These are phyloP conservation scores for Talaromyces sp. DNA, from an alignment of 2,329 filamentous ascomycete species.

Conservation along the genomic window DNA sequence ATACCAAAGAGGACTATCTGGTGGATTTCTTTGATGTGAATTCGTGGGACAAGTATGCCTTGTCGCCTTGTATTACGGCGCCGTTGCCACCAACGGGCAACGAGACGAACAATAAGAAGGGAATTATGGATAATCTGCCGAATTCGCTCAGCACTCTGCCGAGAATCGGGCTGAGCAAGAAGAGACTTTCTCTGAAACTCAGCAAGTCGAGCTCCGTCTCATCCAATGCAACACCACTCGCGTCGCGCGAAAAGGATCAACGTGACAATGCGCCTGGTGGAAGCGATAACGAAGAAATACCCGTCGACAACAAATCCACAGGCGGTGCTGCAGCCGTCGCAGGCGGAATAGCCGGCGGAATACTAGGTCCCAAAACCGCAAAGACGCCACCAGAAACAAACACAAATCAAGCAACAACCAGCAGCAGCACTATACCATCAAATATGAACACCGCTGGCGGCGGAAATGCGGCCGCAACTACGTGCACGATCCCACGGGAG, in stretches of 20 bases:
- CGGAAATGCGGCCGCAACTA: constrained; percentile 23
- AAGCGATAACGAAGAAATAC: constrained; percentile 2
- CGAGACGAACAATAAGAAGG: constrained; percentile 26
- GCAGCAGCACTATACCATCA: constrained; percentile 24
- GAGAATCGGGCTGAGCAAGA: constrained; percentile 28
- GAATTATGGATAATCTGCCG: constrained; percentile 36
- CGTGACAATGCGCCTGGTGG: constrained; percentile 15
- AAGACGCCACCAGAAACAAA: constrained; percentile 30
- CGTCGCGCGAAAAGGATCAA: constrained; percentile 17
- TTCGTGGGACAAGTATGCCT: constrained; percentile 73
- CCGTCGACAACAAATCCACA: neutral
- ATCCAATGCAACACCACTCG: constrained; percentile 17
- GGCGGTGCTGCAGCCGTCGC: neutral
- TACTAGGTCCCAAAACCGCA: constrained; percentile 11
- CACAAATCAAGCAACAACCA: constrained; percentile 25
- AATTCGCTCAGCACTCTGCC: constrained; percentile 28
- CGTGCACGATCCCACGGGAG: constrained; percentile 52
- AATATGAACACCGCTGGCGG: neutral
- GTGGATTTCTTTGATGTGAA: constrained; percentile 80
- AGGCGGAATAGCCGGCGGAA: neutral
- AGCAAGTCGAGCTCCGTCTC: constrained; percentile 18
- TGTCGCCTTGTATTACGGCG: constrained; percentile 73
- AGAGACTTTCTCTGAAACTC: constrained; percentile 34
- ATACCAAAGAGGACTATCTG: constrained; percentile 73
- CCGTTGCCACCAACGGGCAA: constrained; percentile 58